Percentiles rank a stretch among this genome's conserved stretches.
Evolutionary conservation across 345 rosid genomes (phyloP).

Genomic region (Limnanthes douglasii): DNA sequence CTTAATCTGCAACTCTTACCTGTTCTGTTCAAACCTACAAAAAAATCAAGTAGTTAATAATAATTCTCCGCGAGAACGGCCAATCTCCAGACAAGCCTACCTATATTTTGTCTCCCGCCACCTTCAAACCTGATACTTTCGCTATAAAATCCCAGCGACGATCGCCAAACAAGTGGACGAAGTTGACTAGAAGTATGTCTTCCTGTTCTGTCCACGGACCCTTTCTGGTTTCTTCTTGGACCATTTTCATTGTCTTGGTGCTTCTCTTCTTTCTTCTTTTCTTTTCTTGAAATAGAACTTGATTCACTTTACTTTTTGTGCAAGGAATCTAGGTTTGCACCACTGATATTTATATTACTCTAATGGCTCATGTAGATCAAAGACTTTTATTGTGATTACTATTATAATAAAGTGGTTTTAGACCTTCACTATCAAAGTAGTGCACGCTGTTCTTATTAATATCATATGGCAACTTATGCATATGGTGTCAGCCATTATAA

Average conservation of each 20-base stretch:
- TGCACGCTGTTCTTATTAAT: conserved; percentile 23
- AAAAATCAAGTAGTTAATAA: conserved; percentile 43
- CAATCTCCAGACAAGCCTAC: conserved; percentile 45
- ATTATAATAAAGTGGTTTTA: conserved; percentile 21
- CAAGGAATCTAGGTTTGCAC: conserved; percentile 12
- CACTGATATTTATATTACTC: conserved; percentile 31
- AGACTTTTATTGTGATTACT: conserved; percentile 13
- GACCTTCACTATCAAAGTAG: conserved; percentile 39
- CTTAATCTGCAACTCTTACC: conserved; percentile 99
- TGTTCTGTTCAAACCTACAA: conserved; percentile 94
- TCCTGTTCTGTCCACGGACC: conserved; percentile 99
- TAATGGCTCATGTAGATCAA: conserved; percentile 10
- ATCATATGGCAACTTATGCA: conserved; percentile 19
- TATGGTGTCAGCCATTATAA: conserved; percentile 55
- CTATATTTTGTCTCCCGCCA: conserved; percentile 95
- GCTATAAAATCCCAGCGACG: conserved; percentile 99
- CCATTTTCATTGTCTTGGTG: conserved; percentile 27
- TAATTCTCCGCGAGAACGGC: conserved; percentile 31
- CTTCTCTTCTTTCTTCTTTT: conserved; percentile 8
- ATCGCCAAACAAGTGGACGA: conserved; percentile 86
- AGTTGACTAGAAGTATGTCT: conserved; percentile 68
- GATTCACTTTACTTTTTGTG: conserved; percentile 11
- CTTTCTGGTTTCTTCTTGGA: conserved; percentile 59
- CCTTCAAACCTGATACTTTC: conserved; percentile 99
- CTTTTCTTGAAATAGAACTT: conserved; percentile 5